Percentiles rank a stretch among this genome's conserved stretches.
Evolutionary conservation across 805 yeast genomes (phyloP).

Genomic region (Vanderwaltozyma tropicalis): DNA sequence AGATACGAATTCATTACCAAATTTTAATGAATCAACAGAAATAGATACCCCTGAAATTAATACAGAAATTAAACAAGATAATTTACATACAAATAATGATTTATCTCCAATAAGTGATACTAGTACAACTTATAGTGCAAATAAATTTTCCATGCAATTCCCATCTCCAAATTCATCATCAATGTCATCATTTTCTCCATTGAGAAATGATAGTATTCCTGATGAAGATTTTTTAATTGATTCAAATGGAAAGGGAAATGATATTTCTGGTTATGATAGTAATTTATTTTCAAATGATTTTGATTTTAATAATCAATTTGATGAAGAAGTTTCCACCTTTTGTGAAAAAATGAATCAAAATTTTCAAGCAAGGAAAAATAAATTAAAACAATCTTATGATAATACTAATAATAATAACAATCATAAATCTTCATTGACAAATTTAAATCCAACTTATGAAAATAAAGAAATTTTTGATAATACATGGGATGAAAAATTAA

Average conservation of each 20-base stretch:
- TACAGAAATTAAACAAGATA: too few species aligned
- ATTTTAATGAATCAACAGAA: too few species aligned
- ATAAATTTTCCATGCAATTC: background rate
- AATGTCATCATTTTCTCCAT: background rate
- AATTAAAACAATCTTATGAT: background rate
- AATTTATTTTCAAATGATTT: conserved; percentile 21
- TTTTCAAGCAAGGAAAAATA: conserved; percentile 1
- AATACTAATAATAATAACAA: too few species aligned
- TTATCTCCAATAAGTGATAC: background rate
- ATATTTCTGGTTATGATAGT: conserved; percentile 5
- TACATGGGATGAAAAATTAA: too few species aligned
- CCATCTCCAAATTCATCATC: background rate
- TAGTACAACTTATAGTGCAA: background rate
- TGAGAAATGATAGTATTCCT: too few species aligned
- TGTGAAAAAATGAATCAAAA: conserved; percentile 51
- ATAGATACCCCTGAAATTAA: too few species aligned
- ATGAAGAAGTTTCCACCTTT: conserved; percentile 63
- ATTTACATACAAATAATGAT: too few species aligned
- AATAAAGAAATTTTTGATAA: too few species aligned
- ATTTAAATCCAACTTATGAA: background rate
- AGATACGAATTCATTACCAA: too few species aligned
- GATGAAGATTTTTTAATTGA: too few species aligned
- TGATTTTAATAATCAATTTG: conserved; percentile 38
- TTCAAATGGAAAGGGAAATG: too few species aligned
- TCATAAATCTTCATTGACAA: background rate